Evolutionary conservation across 768 basidiomycete species (phyloP).

Genomic region (Kwoniella pini): DNA sequence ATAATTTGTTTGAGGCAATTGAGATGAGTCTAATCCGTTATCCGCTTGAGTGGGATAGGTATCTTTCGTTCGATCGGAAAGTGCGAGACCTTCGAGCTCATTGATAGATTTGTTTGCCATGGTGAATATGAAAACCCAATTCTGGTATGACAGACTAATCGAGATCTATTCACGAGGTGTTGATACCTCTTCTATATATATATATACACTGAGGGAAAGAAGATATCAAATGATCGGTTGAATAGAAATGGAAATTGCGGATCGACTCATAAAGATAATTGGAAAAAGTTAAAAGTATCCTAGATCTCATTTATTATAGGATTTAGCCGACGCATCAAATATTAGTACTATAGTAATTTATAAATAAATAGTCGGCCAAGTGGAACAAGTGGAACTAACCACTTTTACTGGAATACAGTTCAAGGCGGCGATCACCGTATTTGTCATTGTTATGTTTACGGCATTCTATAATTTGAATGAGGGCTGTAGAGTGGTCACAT

Average conservation of each 20-base stretch:
- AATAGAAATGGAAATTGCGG: conserved; percentile 4
- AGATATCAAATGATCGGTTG: neutral
- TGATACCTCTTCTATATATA: neutral
- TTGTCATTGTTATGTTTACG: neutral
- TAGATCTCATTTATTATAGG: neutral
- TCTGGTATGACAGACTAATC: too few relatives aligned
- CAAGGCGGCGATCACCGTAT: neutral
- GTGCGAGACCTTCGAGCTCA: conserved; percentile 2
- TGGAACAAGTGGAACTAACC: neutral
- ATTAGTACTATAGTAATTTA: too few relatives aligned
- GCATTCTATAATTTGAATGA: neutral
- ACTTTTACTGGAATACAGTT: neutral
- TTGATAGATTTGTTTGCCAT: neutral
- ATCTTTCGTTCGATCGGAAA: conserved; percentile 12
- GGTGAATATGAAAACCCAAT: too few relatives aligned
- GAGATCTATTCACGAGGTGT: too few relatives aligned
- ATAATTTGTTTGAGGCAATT: conserved; percentile 11
- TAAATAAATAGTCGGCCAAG: neutral
- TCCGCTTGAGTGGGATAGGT: neutral
- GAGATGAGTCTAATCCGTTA: neutral
- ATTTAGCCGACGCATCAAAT: conserved; percentile 2
- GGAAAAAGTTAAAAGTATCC: neutral
- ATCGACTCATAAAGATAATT: neutral
- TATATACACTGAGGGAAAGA: neutral
- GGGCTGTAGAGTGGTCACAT: neutral